A percentile compares a stretch with the other conserved stretches of the same genome.
Conservation (phyloP, 2,329 filamentous ascomycete species). For the Scedosporium minutisporum region DNA sequence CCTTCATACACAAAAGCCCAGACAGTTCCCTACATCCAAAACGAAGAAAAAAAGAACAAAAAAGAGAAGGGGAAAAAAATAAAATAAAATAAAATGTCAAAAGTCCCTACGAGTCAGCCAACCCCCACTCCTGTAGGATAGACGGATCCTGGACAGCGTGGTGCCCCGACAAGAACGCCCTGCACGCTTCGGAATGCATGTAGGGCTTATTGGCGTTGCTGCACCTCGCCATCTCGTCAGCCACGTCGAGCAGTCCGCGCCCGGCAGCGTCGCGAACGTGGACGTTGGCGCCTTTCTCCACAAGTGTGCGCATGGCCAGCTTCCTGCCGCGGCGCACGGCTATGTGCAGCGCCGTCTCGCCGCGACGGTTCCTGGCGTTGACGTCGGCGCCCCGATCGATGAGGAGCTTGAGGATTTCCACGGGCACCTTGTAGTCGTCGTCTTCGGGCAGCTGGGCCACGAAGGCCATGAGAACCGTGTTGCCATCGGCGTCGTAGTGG, state of each 20-base stretch:
- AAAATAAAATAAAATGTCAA: too few relatives aligned
- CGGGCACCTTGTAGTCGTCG: slow-evolving; percentile 37
- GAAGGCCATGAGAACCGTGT: slow-evolving; percentile 48
- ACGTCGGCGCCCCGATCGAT: slow-evolving; percentile 32
- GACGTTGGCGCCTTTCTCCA: slow-evolving; percentile 37
- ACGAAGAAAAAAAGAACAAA: neutral
- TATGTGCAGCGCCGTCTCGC: slow-evolving; percentile 46
- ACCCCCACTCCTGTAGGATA: slow-evolving; percentile 30
- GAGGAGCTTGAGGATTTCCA: slow-evolving; percentile 33
- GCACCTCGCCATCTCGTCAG: slow-evolving; percentile 28
- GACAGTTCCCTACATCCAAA: neutral
- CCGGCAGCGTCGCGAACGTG: slow-evolving; percentile 34
- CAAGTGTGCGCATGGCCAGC: slow-evolving; percentile 36
- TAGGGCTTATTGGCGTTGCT: slow-evolving; percentile 23
- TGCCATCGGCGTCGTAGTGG: slow-evolving; percentile 40
- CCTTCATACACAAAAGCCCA: too few relatives aligned
- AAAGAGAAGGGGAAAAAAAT: too few relatives aligned
- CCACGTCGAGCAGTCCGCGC: slow-evolving; percentile 33
- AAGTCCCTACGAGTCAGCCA: neutral
- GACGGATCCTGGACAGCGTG: slow-evolving; percentile 28
- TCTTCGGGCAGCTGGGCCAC: slow-evolving; percentile 39
- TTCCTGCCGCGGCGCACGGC: slow-evolving; percentile 44
- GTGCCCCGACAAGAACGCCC: slow-evolving; percentile 33
- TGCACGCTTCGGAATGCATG: slow-evolving; percentile 34
- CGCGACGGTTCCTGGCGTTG: slow-evolving; percentile 40